Evolutionary conservation across 805 yeast species (phyloP).

Genomic region (Ogataea paraovalis): DNA sequence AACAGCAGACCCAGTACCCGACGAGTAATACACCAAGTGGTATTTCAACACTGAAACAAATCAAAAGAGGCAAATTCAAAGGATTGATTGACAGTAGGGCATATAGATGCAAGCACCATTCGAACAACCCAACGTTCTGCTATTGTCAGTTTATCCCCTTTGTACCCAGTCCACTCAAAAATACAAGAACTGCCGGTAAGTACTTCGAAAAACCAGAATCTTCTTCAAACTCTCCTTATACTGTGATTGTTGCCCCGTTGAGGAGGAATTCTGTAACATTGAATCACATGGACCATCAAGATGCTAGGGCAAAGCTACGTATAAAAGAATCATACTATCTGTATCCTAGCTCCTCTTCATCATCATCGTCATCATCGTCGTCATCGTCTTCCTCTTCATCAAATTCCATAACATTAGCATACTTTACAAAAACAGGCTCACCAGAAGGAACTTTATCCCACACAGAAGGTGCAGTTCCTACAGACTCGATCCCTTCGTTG

Average conservation of each 20-base stretch:
- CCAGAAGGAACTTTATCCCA: not conserved
- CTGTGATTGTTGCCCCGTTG: too few relatives aligned
- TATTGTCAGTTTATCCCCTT: constrained; percentile 17
- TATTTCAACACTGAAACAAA: constrained; percentile 3
- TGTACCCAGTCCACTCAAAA: constrained; percentile 19
- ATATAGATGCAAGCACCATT: constrained; percentile 18
- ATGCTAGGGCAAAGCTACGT: too few relatives aligned
- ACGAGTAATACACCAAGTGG: not conserved
- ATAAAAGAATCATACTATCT: not conserved
- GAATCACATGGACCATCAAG: too few relatives aligned
- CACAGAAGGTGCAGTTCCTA: not conserved
- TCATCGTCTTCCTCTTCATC: constrained; percentile 13
- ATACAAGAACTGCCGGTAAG: constrained; percentile 5
- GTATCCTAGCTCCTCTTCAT: not conserved
- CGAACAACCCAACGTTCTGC: constrained; percentile 13
- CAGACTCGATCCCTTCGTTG: not conserved
- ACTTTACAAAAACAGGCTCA: constrained; percentile 13
- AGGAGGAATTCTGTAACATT: too few relatives aligned
- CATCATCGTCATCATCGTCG: constrained; percentile 13
- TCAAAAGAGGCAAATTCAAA: constrained; percentile 20
- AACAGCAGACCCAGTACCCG: too few relatives aligned
- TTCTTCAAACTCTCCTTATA: too few relatives aligned
- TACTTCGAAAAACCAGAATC: not conserved
- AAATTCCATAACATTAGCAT: constrained; percentile 16
- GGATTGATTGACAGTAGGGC: constrained; percentile 18